phyloP scores from a whole-genome alignment of 2,329 filamentous ascomycete genomes.

The Trichophyton equinum region DNA sequence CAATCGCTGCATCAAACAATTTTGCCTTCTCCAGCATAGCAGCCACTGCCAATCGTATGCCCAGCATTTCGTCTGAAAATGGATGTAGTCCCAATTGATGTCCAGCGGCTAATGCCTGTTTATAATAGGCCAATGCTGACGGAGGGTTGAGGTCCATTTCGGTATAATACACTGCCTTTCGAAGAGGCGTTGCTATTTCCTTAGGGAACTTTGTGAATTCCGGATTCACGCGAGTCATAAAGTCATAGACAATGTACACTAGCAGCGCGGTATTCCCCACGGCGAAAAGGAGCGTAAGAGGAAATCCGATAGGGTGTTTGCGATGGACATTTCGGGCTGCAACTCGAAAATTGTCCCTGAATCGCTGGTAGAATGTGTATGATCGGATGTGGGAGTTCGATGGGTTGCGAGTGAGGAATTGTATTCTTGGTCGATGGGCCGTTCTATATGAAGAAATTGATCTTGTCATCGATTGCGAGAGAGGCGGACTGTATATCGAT shows the following conservation, averaged over 20 bases:
- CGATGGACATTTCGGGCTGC: constrained; percentile 30
- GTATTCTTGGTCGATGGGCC: not conserved
- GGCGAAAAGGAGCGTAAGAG: constrained; percentile 29
- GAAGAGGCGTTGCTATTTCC: constrained; percentile 47
- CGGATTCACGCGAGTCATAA: constrained; percentile 31
- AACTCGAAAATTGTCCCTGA: constrained; percentile 24
- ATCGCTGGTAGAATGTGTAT: constrained; percentile 20
- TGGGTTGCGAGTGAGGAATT: not conserved
- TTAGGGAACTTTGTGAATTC: constrained; percentile 34
- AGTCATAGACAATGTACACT: constrained; percentile 32
- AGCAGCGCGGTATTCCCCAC: constrained; percentile 25
- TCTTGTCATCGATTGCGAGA: not conserved
- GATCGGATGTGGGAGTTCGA: constrained; percentile 14
- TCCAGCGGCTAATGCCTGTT: constrained; percentile 62
- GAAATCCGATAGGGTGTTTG: constrained; percentile 32
- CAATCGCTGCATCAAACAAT: constrained; percentile 56
- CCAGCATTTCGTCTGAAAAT: constrained; percentile 81
- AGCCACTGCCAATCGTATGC: constrained; percentile 72
- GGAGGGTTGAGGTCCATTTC: constrained; percentile 63
- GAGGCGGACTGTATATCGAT: constrained; percentile 2
- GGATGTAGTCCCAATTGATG: constrained; percentile 66
- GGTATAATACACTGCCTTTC: constrained; percentile 75
- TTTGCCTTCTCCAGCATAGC: constrained; percentile 66
- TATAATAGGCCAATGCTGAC: constrained; percentile 71
- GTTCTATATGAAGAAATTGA: not conserved